Base-by-base conservation (phyloP, 371 early-diverging fungal species). In the Capillidium rhysosporum region DNA sequence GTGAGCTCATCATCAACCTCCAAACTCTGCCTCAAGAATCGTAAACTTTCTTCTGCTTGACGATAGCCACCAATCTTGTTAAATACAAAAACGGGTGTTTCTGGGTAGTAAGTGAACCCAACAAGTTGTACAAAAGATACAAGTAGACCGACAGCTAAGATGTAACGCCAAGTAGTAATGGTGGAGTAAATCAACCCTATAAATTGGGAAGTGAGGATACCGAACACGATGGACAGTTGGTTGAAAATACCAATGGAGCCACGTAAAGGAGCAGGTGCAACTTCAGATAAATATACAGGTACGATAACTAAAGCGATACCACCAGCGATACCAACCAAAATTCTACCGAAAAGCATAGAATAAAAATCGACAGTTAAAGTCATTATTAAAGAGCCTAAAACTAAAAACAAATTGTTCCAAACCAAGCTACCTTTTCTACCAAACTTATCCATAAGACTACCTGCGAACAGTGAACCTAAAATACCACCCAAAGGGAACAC, bases 281-380 rank as follows among this genome's bases (percentile, higher is more conserved):
- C 75, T 59, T 92, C 89, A 9, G 81, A 70, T 40, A 95, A 66
- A 60, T 92, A 96, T 43, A 80, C 66, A 8, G 96, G 92, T 0
- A 87, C 83, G 24, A 84, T 77, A 25, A 85, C 89, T 3, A 87
- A 80, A 1, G 80, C 77, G 2, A 77, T 67, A 1, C 95, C 97
- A 34, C 76, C 72, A 4, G 83, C 94, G 23, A 94, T 29, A 8
- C 98, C 98, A 46, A 76, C 70, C 16, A 93, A 25, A 58, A 92
- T 74, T 24, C 98, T 73, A 1, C 92, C 96, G 10, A 71, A 23
- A 28, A 76, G 63, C 61, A 95, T 68, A 28, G 62, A 54, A 30
- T 49, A 45, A 8, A 72, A 62, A 9, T 63, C 65, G 25, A 61
- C 55, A 12, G 83, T 75, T 23, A 80, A 55, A 9, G 76, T 71